Conservation (phyloP, 2,329 filamentous ascomycete genomes). For the Monosporascus sp. region DNA sequence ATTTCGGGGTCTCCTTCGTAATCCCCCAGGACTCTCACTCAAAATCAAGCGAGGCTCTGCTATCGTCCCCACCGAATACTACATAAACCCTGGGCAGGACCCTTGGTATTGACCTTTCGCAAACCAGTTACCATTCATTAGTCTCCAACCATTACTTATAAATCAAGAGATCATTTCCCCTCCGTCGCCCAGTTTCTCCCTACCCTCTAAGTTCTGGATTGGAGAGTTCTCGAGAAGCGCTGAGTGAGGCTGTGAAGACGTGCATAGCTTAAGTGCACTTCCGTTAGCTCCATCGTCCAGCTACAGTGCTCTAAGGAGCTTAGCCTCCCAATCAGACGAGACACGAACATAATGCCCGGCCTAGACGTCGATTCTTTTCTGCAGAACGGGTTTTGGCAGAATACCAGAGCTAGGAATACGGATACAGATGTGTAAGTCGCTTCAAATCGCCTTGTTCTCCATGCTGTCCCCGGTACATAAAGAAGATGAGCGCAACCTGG, state of each 20-base stretch:
- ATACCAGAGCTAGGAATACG: conserved; percentile 21
- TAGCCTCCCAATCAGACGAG: conserved; percentile 7
- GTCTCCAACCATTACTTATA: background rate
- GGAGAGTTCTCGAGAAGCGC: background rate
- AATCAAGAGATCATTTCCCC: background rate
- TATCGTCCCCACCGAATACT: background rate
- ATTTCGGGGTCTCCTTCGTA: background rate
- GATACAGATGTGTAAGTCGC: conserved; percentile 21
- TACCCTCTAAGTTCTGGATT: background rate
- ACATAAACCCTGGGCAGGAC: background rate
- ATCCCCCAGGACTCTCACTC: background rate
- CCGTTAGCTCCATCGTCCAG: conserved; percentile 6
- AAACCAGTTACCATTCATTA: background rate
- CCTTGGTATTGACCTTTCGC: background rate
- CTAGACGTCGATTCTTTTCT: conserved; percentile 23
- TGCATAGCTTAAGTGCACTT: conserved; percentile 12
- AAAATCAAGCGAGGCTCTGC: background rate
- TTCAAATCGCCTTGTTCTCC: conserved; percentile 2
- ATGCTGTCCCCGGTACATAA: background rate
- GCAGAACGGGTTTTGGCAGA: conserved; percentile 27
- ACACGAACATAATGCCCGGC: conserved; percentile 20
- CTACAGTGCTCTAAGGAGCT: conserved; percentile 18
- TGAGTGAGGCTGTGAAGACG: conserved; percentile 17
- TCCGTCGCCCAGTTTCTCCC: background rate
- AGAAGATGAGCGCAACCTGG: background rate